phyloP scores from a whole-genome alignment of 2,329 filamentous ascomycete genomes.

The Alternaria sp. region DNA sequence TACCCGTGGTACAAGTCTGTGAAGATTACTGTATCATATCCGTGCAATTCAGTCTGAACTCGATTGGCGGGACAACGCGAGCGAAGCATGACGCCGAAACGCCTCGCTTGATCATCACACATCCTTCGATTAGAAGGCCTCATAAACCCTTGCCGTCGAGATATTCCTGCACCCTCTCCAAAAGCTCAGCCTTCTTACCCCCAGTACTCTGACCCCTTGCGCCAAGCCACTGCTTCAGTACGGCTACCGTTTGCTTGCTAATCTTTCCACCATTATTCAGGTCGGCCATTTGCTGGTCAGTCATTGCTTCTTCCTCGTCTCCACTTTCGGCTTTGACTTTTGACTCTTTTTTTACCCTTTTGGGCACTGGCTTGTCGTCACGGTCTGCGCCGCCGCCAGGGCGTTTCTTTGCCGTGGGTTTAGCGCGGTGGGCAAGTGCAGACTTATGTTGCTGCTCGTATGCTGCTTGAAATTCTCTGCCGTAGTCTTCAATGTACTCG shows the following conservation, averaged over 20 bases:
- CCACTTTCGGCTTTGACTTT: constrained; percentile 29
- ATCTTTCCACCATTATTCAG: constrained; percentile 54
- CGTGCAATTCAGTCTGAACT: neutral
- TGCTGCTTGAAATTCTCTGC: constrained; percentile 69
- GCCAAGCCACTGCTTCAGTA: constrained; percentile 42
- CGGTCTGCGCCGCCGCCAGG: constrained; percentile 15
- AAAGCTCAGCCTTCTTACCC: constrained; percentile 41
- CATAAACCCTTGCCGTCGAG: neutral
- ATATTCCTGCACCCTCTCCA: neutral
- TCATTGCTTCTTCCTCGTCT: constrained; percentile 37
- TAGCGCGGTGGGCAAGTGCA: constrained; percentile 52
- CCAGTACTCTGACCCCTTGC: constrained; percentile 28
- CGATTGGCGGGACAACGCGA: neutral
- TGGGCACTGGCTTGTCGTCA: constrained; percentile 25
- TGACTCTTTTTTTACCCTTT: constrained; percentile 38
- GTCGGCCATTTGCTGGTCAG: constrained; percentile 54
- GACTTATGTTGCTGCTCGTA: constrained; percentile 51
- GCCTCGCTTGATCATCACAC: neutral
- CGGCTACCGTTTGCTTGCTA: constrained; percentile 48
- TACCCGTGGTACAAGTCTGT: neutral
- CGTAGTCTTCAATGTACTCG: constrained; percentile 79
- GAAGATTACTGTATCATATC: neutral
- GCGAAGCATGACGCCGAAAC: neutral
- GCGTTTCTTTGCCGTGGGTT: constrained; percentile 54
- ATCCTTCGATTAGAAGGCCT: neutral